A percentile compares a stretch with the other conserved stretches of the same genome.
Evolutionary conservation across 148 eudicot species (phyloP).

Genomic region (Fagopyrum esculentum): DNA sequence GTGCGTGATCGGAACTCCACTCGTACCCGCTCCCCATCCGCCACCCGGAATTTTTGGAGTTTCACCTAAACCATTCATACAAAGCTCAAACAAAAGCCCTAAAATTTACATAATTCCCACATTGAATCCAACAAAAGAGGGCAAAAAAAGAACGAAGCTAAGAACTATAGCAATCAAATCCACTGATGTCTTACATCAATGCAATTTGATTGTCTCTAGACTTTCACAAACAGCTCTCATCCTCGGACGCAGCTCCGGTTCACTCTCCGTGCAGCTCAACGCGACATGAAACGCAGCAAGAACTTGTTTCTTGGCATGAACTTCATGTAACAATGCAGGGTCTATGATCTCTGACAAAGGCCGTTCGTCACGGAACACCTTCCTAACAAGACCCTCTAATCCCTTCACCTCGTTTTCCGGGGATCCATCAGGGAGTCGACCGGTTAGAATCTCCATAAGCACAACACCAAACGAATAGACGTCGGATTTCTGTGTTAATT

Average conservation of each 20-base stretch:
- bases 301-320: constrained; percentile 81
- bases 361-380: constrained; percentile 63
- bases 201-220: constrained; percentile 60
- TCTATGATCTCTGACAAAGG: constrained; percentile 86
- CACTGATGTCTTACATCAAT: constrained; percentile 17
- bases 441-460: constrained; percentile 78
- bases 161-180: not conserved
- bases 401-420: constrained; percentile 47
- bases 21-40: no score
- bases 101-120: not conserved
- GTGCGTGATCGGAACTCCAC: no score
- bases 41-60: no score
- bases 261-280: constrained; percentile 67
- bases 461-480: constrained; percentile 87
- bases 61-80: no score
- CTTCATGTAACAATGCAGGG: constrained; percentile 65
- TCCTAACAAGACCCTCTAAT: constrained; percentile 57
- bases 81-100: not conserved
- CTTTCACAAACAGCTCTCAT: constrained; percentile 65
- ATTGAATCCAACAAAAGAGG: not conserved
- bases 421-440: constrained; percentile 40
- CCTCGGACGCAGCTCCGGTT: constrained; percentile 80
- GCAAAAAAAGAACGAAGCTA: not conserved
- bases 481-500: constrained; percentile 65
- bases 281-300: constrained; percentile 78